Evolutionary conservation across 768 basidiomycete genomes (phyloP).

Genomic region (Gyrodon lividus): DNA sequence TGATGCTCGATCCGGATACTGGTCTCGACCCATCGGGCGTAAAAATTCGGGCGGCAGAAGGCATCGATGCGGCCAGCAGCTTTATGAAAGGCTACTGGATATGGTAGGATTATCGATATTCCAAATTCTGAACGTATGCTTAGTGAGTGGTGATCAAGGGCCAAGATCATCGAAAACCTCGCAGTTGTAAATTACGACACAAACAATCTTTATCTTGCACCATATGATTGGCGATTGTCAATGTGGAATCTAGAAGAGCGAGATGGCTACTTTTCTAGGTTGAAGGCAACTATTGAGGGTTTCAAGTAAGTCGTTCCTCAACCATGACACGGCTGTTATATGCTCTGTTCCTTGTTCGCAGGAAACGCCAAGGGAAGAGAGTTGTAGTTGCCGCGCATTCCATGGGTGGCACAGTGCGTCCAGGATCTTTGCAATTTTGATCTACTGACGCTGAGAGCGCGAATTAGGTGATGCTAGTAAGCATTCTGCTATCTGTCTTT

Average conservation of each 20-base stretch:
- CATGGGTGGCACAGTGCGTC: constrained; percentile 76
- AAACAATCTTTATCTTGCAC: constrained; percentile 78
- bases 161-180: constrained; percentile 92
- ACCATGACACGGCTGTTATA: background rate
- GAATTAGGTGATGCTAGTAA: constrained; percentile 46
- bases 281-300: constrained; percentile 80
- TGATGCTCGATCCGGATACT: constrained; percentile 89
- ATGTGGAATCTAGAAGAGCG: constrained; percentile 90
- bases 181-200: constrained; percentile 93
- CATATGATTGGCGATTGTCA: constrained; percentile 90
- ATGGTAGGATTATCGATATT: constrained; percentile 50
- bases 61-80: constrained; percentile 84
- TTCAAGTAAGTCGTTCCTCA: constrained; percentile 50
- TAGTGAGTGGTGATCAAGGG: constrained; percentile 43
- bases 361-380: constrained; percentile 69
- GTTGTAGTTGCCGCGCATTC: constrained; percentile 84
- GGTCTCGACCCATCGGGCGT: constrained; percentile 85
- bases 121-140: background rate
- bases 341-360: constrained; percentile 24
- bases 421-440: background rate
- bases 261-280: constrained; percentile 83
- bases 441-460: constrained; percentile 46
- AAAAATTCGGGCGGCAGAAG: constrained; percentile 90
- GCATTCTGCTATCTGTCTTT: constrained; percentile 18
- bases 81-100: constrained; percentile 95